These are phyloP conservation scores for Penicillium glabrum DNA, from an alignment of 2,329 filamentous ascomycete genomes.

Conservation along the genomic window DNA sequence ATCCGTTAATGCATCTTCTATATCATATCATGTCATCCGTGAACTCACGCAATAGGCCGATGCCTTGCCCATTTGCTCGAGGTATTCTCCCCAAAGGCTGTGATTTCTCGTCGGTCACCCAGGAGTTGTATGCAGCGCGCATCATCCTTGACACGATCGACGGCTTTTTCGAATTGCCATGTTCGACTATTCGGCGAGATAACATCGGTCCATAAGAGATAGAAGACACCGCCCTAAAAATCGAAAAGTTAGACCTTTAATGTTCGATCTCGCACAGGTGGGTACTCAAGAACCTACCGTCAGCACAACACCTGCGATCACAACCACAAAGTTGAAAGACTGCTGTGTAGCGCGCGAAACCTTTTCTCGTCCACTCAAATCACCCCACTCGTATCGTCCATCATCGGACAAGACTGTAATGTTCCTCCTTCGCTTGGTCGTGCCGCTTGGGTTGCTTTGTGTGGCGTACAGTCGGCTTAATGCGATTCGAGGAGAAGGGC, in stretches of 20 bases:
- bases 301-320: slow-evolving; percentile 70
- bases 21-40: not conserved
- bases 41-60: slow-evolving; percentile 52
- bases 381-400: slow-evolving; percentile 75
- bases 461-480: slow-evolving; percentile 58
- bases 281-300: slow-evolving; percentile 57
- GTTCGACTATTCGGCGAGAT: slow-evolving; percentile 84
- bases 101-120: slow-evolving; percentile 72
- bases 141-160: slow-evolving; percentile 74
- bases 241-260: not conserved
- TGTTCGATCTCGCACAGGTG: not conserved
- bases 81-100: slow-evolving; percentile 77
- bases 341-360: slow-evolving; percentile 84
- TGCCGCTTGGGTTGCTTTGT: slow-evolving; percentile 48
- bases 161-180: slow-evolving; percentile 82
- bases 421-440: slow-evolving; percentile 56
- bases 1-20: not conserved
- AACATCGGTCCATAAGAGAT: slow-evolving; percentile 77
- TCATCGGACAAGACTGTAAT: slow-evolving; percentile 86
- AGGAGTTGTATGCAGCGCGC: slow-evolving; percentile 69
- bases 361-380: slow-evolving; percentile 76
- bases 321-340: slow-evolving; percentile 79
- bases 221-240: slow-evolving; percentile 69
- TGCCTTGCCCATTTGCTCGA: slow-evolving; percentile 76
- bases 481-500: slow-evolving; percentile 36